phyloP scores from a whole-genome alignment of 306 rosid genomes.

The Lotus japonicus region DNA sequence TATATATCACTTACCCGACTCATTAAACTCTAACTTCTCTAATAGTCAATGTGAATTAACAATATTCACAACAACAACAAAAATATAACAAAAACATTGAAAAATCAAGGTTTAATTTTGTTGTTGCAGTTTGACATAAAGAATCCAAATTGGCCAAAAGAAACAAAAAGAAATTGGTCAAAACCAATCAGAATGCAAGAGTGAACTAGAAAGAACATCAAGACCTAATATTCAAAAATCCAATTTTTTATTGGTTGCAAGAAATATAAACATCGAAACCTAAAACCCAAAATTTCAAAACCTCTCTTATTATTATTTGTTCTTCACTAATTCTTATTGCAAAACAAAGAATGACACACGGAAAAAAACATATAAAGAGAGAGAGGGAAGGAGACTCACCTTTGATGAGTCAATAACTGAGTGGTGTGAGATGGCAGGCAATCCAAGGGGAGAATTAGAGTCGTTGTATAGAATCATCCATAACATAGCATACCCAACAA shows the following conservation, averaged over 20 bases:
- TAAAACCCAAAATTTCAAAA: background rate
- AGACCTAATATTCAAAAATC: background rate
- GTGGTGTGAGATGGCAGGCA: conserved; percentile 21
- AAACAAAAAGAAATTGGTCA: background rate
- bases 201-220: background rate
- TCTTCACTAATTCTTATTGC: background rate
- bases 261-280: background rate
- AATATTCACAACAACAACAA: no score
- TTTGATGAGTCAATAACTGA: conserved; percentile 3
- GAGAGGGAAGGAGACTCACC: background rate
- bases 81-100: no score
- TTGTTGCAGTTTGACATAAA: no score
- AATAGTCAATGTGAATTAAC: no score
- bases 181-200: background rate
- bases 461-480: conserved; percentile 19
- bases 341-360: background rate
- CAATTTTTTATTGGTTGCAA: no score
- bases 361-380: no score
- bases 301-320: background rate
- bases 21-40: background rate
- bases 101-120: no score
- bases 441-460: conserved; percentile 28
- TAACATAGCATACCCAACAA: conserved; percentile 29
- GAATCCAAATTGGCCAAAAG: no score
- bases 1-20: background rate